These are phyloP conservation scores for Discostella stelligeroides DNA, from an alignment of 108 stramenopile species.

Conservation along the genomic window DNA sequence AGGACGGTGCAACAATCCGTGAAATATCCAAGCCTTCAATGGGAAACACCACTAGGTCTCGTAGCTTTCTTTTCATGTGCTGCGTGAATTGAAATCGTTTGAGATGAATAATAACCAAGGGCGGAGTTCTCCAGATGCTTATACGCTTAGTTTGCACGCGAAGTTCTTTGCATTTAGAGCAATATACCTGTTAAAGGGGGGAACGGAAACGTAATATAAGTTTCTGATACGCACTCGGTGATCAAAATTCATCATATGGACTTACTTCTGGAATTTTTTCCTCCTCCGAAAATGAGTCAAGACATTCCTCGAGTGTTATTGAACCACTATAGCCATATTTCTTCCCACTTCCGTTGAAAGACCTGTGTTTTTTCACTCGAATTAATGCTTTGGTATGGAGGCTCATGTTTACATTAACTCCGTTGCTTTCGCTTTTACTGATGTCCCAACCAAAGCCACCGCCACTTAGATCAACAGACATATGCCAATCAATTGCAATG, in stretches of 20 bases:
- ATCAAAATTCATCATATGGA: background rate
- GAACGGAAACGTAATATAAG: background rate
- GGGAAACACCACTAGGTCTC: slow-evolving; percentile 93
- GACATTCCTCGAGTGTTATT: slow-evolving; percentile 84
- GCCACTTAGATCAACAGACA: slow-evolving; percentile 79
- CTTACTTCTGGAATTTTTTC: slow-evolving; percentile 86
- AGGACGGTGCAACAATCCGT: slow-evolving; percentile 73
- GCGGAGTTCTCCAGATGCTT: slow-evolving; percentile 92
- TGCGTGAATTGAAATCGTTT: slow-evolving; percentile 96
- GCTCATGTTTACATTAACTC: slow-evolving; percentile 29
- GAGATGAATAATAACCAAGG: slow-evolving; percentile 93
- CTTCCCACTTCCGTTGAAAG: slow-evolving; percentile 54
- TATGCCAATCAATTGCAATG: slow-evolving; percentile 87
- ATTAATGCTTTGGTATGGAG: slow-evolving; percentile 40
- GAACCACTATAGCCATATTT: slow-evolving; percentile 65
- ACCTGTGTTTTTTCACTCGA: slow-evolving; percentile 67
- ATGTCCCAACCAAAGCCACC: slow-evolving; percentile 75
- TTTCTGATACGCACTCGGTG: background rate
- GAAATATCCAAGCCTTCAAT: slow-evolving; percentile 87
- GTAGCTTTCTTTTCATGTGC: slow-evolving; percentile 88
- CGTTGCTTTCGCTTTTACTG: slow-evolving; percentile 31
- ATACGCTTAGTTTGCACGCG: slow-evolving; percentile 85
- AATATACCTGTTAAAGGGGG: slow-evolving; percentile 59
- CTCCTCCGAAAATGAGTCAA: slow-evolving; percentile 86
- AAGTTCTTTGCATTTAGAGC: slow-evolving; percentile 92